phyloP scores from a whole-genome alignment of 2,329 filamentous ascomycete genomes.

The Cladosporium sp. region DNA sequence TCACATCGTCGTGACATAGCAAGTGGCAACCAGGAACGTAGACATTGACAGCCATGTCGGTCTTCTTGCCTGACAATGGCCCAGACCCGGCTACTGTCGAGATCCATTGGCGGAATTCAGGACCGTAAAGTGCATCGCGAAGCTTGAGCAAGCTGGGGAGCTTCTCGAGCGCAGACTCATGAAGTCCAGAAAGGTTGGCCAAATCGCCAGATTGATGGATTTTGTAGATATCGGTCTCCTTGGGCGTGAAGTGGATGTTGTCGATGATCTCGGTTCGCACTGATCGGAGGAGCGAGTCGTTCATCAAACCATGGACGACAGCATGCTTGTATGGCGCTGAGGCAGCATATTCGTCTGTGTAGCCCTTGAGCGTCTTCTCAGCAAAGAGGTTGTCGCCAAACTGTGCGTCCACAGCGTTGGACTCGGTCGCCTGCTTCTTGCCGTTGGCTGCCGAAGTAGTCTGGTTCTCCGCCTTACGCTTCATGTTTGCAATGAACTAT shows the following conservation, averaged over 20 bases:
- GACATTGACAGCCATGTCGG: constrained; percentile 98
- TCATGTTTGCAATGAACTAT: constrained; percentile 35
- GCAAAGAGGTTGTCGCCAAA: constrained; percentile 71
- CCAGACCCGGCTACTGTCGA: constrained; percentile 84
- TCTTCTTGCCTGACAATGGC: constrained; percentile 86
- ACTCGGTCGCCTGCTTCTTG: constrained; percentile 45
- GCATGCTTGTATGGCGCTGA: constrained; percentile 85
- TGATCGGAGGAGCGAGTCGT: constrained; percentile 77
- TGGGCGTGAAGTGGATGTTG: constrained; percentile 93
- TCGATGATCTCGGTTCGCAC: constrained; percentile 87
- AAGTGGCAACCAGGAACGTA: constrained; percentile 96
- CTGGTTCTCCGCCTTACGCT: constrained; percentile 47
- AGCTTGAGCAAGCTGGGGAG: constrained; percentile 86
- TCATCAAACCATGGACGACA: constrained; percentile 79
- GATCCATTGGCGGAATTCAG: constrained; percentile 84
- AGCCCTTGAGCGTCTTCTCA: constrained; percentile 57
- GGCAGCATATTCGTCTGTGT: constrained; percentile 63
- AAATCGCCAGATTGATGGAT: constrained; percentile 98
- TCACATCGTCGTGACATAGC: constrained; percentile 97
- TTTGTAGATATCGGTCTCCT: constrained; percentile 99
- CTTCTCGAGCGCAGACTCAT: constrained; percentile 79
- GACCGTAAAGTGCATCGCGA: constrained; percentile 93
- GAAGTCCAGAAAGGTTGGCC: constrained; percentile 92
- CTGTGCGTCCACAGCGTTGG: constrained; percentile 51
- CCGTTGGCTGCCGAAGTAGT: constrained; percentile 33